Conservation (phyloP, 2,329 filamentous ascomycete species). For the Curvularia sp. region DNA sequence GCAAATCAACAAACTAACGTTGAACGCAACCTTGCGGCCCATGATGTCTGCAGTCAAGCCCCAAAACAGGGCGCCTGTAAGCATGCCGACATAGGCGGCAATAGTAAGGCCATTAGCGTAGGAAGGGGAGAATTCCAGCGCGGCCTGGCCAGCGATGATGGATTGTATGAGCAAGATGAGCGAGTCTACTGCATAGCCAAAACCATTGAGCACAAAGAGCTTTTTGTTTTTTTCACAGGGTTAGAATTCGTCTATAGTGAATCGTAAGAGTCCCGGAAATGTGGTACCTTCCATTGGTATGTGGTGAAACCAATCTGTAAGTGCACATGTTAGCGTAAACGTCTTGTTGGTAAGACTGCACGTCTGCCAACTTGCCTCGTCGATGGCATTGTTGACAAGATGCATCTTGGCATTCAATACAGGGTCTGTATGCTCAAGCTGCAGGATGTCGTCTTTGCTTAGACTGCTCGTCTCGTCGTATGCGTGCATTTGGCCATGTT, state of each 20-base stretch:
- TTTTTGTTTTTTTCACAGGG: slow-evolving; percentile 3
- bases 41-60: slow-evolving; percentile 72
- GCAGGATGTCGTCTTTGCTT: slow-evolving; percentile 61
- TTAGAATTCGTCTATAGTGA: not conserved
- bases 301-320: slow-evolving; percentile 13
- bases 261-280: not conserved
- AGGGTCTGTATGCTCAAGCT: slow-evolving; percentile 65
- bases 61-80: slow-evolving; percentile 71
- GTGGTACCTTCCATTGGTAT: slow-evolving; percentile 54
- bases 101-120: slow-evolving; percentile 67
- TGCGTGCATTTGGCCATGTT: slow-evolving; percentile 1
- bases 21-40: slow-evolving; percentile 73
- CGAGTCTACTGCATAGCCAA: slow-evolving; percentile 67
- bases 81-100: slow-evolving; percentile 65
- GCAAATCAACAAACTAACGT: slow-evolving; percentile 69
- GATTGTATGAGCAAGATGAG: slow-evolving; percentile 67
- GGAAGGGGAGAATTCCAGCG: slow-evolving; percentile 64
- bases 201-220: slow-evolving; percentile 67
- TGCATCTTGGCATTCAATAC: slow-evolving; percentile 72
- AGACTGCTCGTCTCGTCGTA: slow-evolving; percentile 22
- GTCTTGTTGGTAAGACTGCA: not conserved
- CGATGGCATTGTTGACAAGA: slow-evolving; percentile 66
- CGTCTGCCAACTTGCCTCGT: slow-evolving; percentile 8
- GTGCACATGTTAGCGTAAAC: not conserved
- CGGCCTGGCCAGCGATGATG: slow-evolving; percentile 66